Percentiles rank a stretch among this genome's conserved stretches.
phyloP scores from a whole-genome alignment of 1,284 basidiomycete species.

The Gymnopus androsaceus region DNA sequence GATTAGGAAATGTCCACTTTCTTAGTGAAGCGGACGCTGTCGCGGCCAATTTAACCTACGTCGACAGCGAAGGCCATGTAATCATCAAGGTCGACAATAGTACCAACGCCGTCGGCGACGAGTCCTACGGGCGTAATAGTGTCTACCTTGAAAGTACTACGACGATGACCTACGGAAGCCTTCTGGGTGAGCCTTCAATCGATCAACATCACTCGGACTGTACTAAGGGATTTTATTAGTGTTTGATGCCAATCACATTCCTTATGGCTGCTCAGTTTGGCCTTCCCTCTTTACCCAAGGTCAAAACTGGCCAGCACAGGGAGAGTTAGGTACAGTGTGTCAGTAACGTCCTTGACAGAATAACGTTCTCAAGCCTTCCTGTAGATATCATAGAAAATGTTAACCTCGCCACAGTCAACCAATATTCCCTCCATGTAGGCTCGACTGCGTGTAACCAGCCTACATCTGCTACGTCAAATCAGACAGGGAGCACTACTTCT shows the following conservation, averaged over 20 bases:
- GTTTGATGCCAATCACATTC: constrained; percentile 13
- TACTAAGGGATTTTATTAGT: no score
- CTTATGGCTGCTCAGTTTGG: constrained; percentile 25
- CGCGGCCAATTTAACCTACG: constrained; percentile 13
- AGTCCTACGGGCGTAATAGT: constrained; percentile 18
- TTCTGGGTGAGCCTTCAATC: no score
- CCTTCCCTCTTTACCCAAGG: constrained; percentile 31
- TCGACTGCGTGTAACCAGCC: constrained; percentile 15
- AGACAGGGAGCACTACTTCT: constrained; percentile 16
- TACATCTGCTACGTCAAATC: constrained; percentile 6
- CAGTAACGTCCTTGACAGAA: no score
- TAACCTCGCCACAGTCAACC: constrained; percentile 30
- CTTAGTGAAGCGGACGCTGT: constrained; percentile 9
- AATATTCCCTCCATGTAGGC: constrained; percentile 11
- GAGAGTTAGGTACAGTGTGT: not conserved
- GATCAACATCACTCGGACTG: no score
- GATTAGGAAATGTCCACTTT: constrained; percentile 13
- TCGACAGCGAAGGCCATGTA: constrained; percentile 19
- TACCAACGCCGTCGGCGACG: constrained; percentile 14
- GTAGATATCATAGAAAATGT: constrained; percentile 64
- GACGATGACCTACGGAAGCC: constrained; percentile 8
- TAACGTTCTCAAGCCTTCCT: no score
- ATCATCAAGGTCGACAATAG: constrained; percentile 28
- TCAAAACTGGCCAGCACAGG: constrained; percentile 50
- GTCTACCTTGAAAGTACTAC: constrained; percentile 17